These are phyloP conservation scores for Cucurbita moschata DNA, from an alignment of 306 rosid species.

Conservation along the genomic window DNA sequence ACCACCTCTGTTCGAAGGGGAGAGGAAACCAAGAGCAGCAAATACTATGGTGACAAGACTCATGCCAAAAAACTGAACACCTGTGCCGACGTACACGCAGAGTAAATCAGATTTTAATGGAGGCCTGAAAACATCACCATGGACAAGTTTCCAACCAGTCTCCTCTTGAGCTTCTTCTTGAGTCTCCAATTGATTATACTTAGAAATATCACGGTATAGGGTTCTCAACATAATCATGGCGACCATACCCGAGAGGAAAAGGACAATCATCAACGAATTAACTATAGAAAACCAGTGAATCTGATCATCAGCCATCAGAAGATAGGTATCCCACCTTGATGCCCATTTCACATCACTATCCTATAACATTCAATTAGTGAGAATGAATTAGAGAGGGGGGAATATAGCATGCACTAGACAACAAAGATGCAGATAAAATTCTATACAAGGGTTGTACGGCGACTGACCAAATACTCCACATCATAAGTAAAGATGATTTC, in stretches of 20 bases:
- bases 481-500: constrained; percentile 79
- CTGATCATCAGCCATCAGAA: constrained; percentile 90
- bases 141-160: constrained; percentile 85
- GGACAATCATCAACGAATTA: constrained; percentile 78
- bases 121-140: constrained; percentile 77
- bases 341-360: constrained; percentile 95
- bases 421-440: background rate
- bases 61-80: constrained; percentile 88
- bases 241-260: constrained; percentile 86
- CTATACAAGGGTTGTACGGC: background rate
- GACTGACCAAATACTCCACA: constrained; percentile 75
- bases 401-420: background rate
- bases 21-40: constrained; percentile 78
- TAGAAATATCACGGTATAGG: constrained; percentile 86
- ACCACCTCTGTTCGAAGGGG: constrained; percentile 88
- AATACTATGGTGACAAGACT: constrained; percentile 74
- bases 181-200: constrained; percentile 78
- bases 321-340: constrained; percentile 93
- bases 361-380: constrained; percentile 23
- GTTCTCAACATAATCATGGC: constrained; percentile 98
- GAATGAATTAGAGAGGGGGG: background rate
- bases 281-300: constrained; percentile 95
- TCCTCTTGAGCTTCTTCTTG: constrained; percentile 95
- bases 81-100: constrained; percentile 80
- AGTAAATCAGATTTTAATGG: constrained; percentile 63